These are phyloP conservation scores for Centaurea solstitialis DNA, from an alignment of 129 eudicot species.

Conservation along the genomic window DNA sequence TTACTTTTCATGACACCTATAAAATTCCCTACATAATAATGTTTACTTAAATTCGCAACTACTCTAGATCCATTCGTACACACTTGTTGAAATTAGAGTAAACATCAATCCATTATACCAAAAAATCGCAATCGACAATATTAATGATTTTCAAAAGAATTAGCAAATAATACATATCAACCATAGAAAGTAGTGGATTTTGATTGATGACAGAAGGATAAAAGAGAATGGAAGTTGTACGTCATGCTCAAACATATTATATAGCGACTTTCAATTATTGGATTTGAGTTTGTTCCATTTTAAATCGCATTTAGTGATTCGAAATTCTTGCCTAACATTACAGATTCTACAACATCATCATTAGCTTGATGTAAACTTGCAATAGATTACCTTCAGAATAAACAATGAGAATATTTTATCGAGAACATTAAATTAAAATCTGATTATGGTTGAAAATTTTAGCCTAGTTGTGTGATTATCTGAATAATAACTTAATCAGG, in stretches of 20 bases:
- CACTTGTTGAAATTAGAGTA: conserved; percentile 23
- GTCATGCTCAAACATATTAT: neutral
- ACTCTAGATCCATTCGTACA: conserved; percentile 16
- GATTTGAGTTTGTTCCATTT: neutral
- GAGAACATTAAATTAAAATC: neutral
- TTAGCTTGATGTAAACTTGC: neutral
- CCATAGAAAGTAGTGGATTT: neutral
- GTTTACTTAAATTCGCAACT: conserved; percentile 31
- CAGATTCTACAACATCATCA: neutral
- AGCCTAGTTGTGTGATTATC: neutral
- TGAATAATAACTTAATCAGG: neutral
- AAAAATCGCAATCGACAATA: neutral
- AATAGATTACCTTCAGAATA: neutral
- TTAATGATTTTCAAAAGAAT: conserved; percentile 18
- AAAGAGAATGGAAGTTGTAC: neutral
- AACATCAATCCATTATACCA: conserved; percentile 17
- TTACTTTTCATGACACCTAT: conserved; percentile 25
- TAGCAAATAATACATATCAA: conserved; percentile 8
- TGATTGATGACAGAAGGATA: conserved; percentile 9
- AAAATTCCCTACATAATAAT: conserved; percentile 30
- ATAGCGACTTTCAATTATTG: conserved; percentile 7
- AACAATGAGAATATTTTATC: neutral
- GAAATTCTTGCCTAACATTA: neutral
- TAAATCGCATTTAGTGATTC: neutral
- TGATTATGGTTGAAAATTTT: neutral